Base-by-base conservation (phyloP, 768 basidiomycete genomes). In the Russula compacta region DNA sequence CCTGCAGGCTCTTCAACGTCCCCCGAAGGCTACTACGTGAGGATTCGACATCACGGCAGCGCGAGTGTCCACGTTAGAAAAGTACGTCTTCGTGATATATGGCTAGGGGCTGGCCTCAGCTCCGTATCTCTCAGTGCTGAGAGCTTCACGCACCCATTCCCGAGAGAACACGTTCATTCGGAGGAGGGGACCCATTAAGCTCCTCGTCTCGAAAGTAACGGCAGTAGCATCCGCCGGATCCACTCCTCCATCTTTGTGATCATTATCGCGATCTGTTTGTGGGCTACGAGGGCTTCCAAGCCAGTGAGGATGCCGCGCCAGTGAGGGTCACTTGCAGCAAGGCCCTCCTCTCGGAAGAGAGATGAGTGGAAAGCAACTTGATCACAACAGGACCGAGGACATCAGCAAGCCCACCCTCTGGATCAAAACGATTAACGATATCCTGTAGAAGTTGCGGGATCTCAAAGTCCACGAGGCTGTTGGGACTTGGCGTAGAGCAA, bases 281-380 rank as follows among this genome's bases (percentile, higher is more conserved):
- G 77, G 61, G 85, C 83, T 2, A 88, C 83, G 35, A 99, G 78
- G 9, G 82, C 82, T 67, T 90, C 89, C 53, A 98, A 70, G 3
- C 92, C 95, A 53, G 84, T 80, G 11, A 95, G 72, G 17, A 92
- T 85, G 29, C 84, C 83, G n/a, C 95, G 80, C 97, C 97, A 99
- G 63, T 80, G 81, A 29, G 85, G 76, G 68, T 90, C 88, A 10
- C 83, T 81, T 46, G 86, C 87, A 24, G 80, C 82, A 46, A 92
- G 73, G 29, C 89, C 88, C 70, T 87, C 87, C 3, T 80, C 79
- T 46, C 82, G 73, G 68, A 79, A 80, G 11, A 90, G 76, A 17
- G 82, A 84, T 42, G 79, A 75, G 64, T 90, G 86, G 67, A 81
- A 29, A 87, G 75, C 15, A 89, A 72, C 17, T 73, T 77, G 47